Conservation (phyloP, 169 alveolate genomes). For the Cryptosporidium ryanae region DNA sequence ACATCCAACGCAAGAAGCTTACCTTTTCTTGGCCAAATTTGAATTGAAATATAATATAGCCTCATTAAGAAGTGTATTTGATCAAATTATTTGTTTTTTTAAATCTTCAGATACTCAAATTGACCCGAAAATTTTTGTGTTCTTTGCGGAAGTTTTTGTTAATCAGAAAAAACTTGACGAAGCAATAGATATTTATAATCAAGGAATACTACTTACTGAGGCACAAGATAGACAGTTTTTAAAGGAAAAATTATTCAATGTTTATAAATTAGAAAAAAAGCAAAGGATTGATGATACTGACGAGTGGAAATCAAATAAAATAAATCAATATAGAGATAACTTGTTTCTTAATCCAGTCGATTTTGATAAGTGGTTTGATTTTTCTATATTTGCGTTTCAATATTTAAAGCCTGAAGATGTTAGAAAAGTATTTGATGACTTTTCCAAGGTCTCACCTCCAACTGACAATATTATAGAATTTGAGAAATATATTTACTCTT, state of each 20-base stretch:
- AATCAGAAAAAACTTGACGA: conserved; percentile 21
- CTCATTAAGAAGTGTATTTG: background rate
- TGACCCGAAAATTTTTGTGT: conserved; percentile 7
- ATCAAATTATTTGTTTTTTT: background rate
- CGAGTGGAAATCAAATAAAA: conserved; percentile 43
- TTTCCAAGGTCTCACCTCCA: background rate
- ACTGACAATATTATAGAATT: conserved; percentile 7
- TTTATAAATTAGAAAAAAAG: conserved; percentile 25
- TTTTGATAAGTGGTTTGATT: conserved; percentile 53
- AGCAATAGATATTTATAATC: conserved; percentile 43
- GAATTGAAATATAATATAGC: conserved; percentile 90
- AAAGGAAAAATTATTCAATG: conserved; percentile 23
- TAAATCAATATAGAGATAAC: conserved; percentile 6
- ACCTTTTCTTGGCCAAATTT: conserved; percentile 94
- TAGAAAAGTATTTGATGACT: background rate
- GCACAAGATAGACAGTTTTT: background rate
- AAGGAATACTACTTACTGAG: conserved; percentile 4
- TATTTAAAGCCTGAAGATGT: conserved; percentile 38
- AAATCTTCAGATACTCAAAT: background rate
- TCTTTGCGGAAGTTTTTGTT: conserved; percentile 9
- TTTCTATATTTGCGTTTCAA: conserved; percentile 28
- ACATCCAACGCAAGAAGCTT: conserved; percentile 90
- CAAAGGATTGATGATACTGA: conserved; percentile 55
- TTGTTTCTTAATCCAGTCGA: conserved; percentile 9
- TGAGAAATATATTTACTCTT: conserved; percentile 60